Evolutionary conservation across 176 grass and related monocot species (phyloP).

Genomic region (Oryza brachyantha): DNA sequence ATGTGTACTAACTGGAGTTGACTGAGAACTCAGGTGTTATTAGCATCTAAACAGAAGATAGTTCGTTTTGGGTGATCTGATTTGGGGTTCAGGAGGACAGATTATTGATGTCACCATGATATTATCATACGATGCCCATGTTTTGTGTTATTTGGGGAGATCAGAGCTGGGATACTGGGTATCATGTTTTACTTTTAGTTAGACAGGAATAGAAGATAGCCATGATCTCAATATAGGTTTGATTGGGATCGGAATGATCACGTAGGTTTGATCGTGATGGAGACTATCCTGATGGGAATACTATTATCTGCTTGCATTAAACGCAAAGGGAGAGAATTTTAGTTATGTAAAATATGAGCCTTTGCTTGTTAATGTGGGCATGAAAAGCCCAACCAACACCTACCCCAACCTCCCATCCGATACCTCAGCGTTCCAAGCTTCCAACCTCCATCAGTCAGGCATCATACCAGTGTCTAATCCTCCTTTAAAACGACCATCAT

Average conservation of each 20-base stretch:
- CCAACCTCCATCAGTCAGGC: no score
- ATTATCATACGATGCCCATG: no score
- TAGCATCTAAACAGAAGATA: conserved; percentile 23
- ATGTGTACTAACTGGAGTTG: conserved; percentile 48
- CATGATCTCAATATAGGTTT: neutral
- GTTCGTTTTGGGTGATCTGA: conserved; percentile 12
- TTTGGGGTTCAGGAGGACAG: neutral
- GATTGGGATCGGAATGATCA: neutral
- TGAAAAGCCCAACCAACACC: neutral
- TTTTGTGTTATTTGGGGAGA: neutral
- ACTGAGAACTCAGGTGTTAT: conserved; percentile 19
- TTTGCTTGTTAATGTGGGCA: conserved; percentile 8
- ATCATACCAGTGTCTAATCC: neutral
- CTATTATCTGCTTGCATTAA: no score
- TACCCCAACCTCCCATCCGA: neutral
- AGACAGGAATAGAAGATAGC: no score
- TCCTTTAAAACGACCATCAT: neutral
- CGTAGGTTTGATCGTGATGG: neutral
- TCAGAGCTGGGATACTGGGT: neutral
- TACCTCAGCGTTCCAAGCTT: neutral
- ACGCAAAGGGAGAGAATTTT: neutral
- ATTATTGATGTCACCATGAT: neutral
- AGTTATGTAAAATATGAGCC: neutral
- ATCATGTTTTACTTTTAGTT: neutral
- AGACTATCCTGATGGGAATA: neutral